Evolutionary conservation across 495 filamentous ascomycete genomes (phyloP).

Genomic region (Aspergillus steynii): DNA sequence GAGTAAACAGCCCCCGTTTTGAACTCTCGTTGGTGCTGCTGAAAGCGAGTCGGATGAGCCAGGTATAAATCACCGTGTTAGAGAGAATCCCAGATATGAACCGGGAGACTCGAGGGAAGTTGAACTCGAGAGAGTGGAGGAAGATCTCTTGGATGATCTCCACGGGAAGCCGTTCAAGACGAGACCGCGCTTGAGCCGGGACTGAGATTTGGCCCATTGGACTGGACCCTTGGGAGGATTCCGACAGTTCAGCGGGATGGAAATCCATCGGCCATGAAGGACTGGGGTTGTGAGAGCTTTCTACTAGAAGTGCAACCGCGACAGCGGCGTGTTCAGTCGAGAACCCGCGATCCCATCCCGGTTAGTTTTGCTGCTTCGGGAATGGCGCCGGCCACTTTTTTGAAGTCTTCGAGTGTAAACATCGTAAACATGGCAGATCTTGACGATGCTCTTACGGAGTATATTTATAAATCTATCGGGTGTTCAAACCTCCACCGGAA

Average conservation of each 20-base stretch:
- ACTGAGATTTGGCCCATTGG: slow-evolving; percentile 18
- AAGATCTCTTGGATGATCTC: slow-evolving; percentile 57
- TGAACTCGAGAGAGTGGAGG: slow-evolving; percentile 49
- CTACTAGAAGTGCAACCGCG: too few species aligned
- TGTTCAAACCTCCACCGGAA: too few species aligned
- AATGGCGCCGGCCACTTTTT: too few species aligned
- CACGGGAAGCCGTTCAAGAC: slow-evolving; percentile 50
- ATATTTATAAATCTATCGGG: too few species aligned
- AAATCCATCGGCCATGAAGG: neutral
- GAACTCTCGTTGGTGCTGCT: slow-evolving; percentile 37
- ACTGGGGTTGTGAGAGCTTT: neutral
- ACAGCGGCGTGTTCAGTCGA: too few species aligned
- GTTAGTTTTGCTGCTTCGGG: too few species aligned
- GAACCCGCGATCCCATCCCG: too few species aligned
- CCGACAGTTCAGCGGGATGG: neutral
- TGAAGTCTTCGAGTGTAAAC: too few species aligned
- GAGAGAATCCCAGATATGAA: slow-evolving; percentile 35
- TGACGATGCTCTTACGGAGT: too few species aligned
- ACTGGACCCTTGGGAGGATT: neutral
- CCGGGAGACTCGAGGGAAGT: slow-evolving; percentile 49
- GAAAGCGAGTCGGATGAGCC: slow-evolving; percentile 46
- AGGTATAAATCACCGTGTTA: slow-evolving; percentile 39
- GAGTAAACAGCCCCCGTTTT: slow-evolving; percentile 32
- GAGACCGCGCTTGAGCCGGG: slow-evolving; percentile 23
- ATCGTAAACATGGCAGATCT: too few species aligned